phyloP scores from a whole-genome alignment of 2,329 filamentous ascomycete species.

The Apiospora hydei region DNA sequence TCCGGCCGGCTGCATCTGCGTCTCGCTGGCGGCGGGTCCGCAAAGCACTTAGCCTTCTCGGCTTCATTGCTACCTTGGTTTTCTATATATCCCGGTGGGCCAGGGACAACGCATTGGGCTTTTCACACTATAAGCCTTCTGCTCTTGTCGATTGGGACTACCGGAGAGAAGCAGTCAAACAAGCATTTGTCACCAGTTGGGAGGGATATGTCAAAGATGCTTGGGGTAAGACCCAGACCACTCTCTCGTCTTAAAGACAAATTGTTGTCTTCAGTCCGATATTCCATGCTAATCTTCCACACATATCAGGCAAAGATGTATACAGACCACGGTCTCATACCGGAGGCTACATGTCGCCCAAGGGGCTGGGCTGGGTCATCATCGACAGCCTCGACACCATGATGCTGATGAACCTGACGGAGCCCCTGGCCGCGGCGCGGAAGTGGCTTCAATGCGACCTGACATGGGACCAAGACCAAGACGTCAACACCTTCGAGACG shows the following conservation, averaged over 20 bases:
- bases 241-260: too few relatives aligned
- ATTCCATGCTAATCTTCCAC: background rate
- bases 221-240: too few relatives aligned
- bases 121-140: conserved; percentile 26
- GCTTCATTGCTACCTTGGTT: background rate
- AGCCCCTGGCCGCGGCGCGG: conserved; percentile 80
- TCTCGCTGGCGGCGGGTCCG: background rate
- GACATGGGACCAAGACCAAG: conserved; percentile 89
- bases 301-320: background rate
- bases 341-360: conserved; percentile 74
- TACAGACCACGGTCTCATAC: conserved; percentile 4
- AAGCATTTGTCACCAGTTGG: conserved; percentile 90
- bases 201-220: conserved; percentile 87
- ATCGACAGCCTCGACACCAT: conserved; percentile 94
- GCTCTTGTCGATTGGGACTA: conserved; percentile 29
- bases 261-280: background rate
- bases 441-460: conserved; percentile 86
- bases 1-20: background rate
- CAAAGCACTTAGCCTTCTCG: background rate
- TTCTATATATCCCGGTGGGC: conserved; percentile 12
- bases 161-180: conserved; percentile 33
- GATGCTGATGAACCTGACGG: conserved; percentile 97
- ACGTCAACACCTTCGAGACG: conserved; percentile 97
- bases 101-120: conserved; percentile 30
- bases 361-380: conserved; percentile 97